A percentile compares a stretch with the other conserved stretches of the same genome.
Evolutionary conservation across 2,329 filamentous ascomycete genomes (phyloP).

Genomic region (Clarireedia homoeocarpa): DNA sequence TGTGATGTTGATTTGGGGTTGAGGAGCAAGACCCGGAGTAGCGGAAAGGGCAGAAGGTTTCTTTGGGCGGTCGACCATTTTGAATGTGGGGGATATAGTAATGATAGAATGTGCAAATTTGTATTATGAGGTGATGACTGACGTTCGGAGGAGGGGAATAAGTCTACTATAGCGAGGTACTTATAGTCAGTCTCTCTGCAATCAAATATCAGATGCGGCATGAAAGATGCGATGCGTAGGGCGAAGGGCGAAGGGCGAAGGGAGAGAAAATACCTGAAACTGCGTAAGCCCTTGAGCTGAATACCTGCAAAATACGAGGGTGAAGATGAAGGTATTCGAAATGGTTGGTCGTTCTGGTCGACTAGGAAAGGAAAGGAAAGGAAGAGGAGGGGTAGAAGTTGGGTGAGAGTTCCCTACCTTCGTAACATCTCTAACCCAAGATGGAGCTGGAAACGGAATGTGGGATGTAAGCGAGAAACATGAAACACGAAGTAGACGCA

Average conservation of each 20-base stretch:
- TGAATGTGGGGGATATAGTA: slow-evolving; percentile 1
- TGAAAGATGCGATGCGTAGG: too few species aligned
- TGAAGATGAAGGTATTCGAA: too few species aligned
- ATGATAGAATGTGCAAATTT: not conserved
- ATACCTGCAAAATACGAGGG: too few species aligned
- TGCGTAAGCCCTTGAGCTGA: too few species aligned
- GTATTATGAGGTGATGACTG: not conserved
- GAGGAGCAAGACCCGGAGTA: slow-evolving; percentile 66
- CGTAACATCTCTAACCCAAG: not conserved
- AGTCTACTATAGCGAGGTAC: not conserved
- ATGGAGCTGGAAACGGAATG: not conserved
- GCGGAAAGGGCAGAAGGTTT: slow-evolving; percentile 72
- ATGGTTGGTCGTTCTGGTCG: too few species aligned
- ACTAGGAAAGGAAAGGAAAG: not conserved
- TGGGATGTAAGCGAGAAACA: slow-evolving; percentile 10
- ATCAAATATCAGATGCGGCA: too few species aligned
- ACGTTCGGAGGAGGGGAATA: slow-evolving; percentile 3
- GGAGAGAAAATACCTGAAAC: too few species aligned
- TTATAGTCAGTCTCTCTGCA: too few species aligned
- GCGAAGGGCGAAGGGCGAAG: too few species aligned
- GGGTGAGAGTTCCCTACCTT: not conserved
- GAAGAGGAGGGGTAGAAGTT: not conserved
- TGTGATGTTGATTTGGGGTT: slow-evolving; percentile 66
- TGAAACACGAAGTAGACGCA: slow-evolving; percentile 3
- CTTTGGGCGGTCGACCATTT: slow-evolving; percentile 73